Evolutionary conservation across 1,139 yeast species (phyloP).

Genomic region (Ogataea hybrid): DNA sequence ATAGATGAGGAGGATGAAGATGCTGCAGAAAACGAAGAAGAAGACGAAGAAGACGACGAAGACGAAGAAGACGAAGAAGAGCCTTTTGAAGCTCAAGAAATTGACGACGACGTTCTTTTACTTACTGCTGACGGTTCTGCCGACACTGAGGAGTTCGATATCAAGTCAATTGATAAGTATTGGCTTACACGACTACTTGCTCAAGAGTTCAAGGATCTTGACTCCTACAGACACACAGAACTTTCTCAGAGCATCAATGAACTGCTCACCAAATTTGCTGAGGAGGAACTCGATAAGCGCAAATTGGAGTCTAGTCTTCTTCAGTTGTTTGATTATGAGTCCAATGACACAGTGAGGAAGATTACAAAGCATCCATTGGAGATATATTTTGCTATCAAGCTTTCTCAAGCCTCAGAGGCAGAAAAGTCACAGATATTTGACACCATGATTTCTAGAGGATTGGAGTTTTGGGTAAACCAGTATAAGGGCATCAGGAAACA

Average conservation of each 20-base stretch:
- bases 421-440: slow-evolving; percentile 17
- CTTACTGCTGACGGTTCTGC: slow-evolving; percentile 9
- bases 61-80: slow-evolving; percentile 16
- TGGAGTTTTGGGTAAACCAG: slow-evolving; percentile 16
- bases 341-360: slow-evolving; percentile 46
- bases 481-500: slow-evolving; percentile 18
- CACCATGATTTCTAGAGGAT: slow-evolving; percentile 18
- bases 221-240: slow-evolving; percentile 33
- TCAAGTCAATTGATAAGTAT: slow-evolving; percentile 43
- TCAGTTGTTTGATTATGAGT: slow-evolving; percentile 50
- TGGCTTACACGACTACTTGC: slow-evolving; percentile 50
- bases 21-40: slow-evolving; percentile 32
- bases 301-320: slow-evolving; percentile 52
- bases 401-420: slow-evolving; percentile 20
- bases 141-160: slow-evolving; percentile 9
- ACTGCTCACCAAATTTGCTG: slow-evolving; percentile 33
- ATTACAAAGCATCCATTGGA: slow-evolving; percentile 44
- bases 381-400: slow-evolving; percentile 29
- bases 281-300: slow-evolving; percentile 36
- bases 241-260: slow-evolving; percentile 28
- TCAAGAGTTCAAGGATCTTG: slow-evolving; percentile 33
- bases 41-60: slow-evolving; percentile 21
- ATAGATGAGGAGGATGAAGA: slow-evolving; percentile 38
- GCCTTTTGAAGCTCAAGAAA: slow-evolving; percentile 8
- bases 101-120: slow-evolving; percentile 20